A percentile compares a stretch with the other conserved stretches of the same genome.
These are phyloP conservation scores for Solidago caesia DNA, from an alignment of 129 eudicot species.

Conservation along the genomic window DNA sequence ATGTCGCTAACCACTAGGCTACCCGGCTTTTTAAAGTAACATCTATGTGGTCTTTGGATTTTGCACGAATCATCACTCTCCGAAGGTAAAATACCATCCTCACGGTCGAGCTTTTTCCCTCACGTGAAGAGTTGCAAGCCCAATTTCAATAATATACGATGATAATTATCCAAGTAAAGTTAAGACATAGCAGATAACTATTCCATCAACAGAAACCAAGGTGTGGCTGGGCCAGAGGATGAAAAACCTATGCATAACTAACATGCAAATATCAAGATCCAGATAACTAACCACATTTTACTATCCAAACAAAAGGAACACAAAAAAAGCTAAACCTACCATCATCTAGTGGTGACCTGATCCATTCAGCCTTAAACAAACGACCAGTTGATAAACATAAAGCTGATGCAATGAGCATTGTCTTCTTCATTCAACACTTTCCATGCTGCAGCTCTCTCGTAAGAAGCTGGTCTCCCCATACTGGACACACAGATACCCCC, in stretches of 20 bases:
- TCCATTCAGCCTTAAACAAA: slow-evolving; percentile 45
- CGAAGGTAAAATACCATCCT: too few species aligned
- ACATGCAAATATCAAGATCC: slow-evolving; percentile 19
- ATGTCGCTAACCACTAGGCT: too few species aligned
- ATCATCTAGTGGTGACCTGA: background rate
- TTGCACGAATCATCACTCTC: too few species aligned
- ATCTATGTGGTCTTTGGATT: too few species aligned
- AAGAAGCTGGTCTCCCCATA: slow-evolving; percentile 89
- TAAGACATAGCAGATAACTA: too few species aligned
- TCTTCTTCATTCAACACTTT: slow-evolving; percentile 89
- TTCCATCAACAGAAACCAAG: background rate
- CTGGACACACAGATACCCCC: slow-evolving; percentile 72
- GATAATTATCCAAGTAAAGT: too few species aligned
- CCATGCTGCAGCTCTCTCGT: slow-evolving; percentile 89
- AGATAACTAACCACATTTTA: slow-evolving; percentile 8
- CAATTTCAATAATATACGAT: too few species aligned
- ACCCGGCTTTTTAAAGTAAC: too few species aligned
- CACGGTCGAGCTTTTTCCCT: too few species aligned
- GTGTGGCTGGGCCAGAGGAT: background rate
- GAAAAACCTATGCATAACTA: background rate
- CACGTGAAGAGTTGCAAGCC: too few species aligned
- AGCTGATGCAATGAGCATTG: slow-evolving; percentile 75
- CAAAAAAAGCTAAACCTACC: slow-evolving; percentile 9
- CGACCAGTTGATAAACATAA: slow-evolving; percentile 88
- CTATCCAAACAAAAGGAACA: slow-evolving; percentile 9